Conservation (phyloP, 192 early-diverging fungal species). For the Coemansia reversa region DNA sequence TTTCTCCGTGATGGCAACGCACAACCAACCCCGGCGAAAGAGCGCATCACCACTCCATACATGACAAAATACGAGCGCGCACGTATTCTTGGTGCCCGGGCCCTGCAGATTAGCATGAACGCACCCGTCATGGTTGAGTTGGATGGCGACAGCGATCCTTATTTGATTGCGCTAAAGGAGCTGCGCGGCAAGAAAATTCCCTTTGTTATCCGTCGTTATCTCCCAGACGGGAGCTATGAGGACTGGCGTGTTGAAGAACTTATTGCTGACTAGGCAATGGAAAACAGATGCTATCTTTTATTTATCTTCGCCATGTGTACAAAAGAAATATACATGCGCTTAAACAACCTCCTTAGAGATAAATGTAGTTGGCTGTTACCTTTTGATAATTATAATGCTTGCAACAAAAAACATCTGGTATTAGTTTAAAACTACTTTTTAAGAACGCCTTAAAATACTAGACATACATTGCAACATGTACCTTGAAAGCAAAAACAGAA, state of each 20-base stretch:
- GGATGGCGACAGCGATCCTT: conserved; percentile 89
- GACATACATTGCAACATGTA: too few relatives aligned
- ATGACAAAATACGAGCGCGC: conserved; percentile 99
- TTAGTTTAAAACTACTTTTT: not conserved
- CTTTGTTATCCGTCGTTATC: conserved; percentile 84
- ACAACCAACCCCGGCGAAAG: conserved; percentile 55
- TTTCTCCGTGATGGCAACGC: conserved; percentile 39
- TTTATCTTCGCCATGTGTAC: not conserved
- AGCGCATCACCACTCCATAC: conserved; percentile 93
- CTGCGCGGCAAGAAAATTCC: conserved; percentile 90
- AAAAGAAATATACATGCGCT: not conserved
- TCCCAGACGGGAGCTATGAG: conserved; percentile 93
- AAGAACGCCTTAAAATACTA: too few relatives aligned
- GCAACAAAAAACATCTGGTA: too few relatives aligned
- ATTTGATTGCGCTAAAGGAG: conserved; percentile 94
- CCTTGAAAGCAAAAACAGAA: conserved; percentile 58
- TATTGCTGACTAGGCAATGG: conserved; percentile 61
- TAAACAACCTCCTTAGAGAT: not conserved
- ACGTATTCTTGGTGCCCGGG: conserved; percentile 84
- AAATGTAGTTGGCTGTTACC: not conserved
- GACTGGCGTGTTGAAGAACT: conserved; percentile 93
- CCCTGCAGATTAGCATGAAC: conserved; percentile 97
- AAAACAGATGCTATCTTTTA: conserved; percentile 1
- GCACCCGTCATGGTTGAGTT: conserved; percentile 97
- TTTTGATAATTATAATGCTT: too few relatives aligned